phyloP scores from a whole-genome alignment of 306 rosid genomes.

The Pachyrhizus erosus region DNA sequence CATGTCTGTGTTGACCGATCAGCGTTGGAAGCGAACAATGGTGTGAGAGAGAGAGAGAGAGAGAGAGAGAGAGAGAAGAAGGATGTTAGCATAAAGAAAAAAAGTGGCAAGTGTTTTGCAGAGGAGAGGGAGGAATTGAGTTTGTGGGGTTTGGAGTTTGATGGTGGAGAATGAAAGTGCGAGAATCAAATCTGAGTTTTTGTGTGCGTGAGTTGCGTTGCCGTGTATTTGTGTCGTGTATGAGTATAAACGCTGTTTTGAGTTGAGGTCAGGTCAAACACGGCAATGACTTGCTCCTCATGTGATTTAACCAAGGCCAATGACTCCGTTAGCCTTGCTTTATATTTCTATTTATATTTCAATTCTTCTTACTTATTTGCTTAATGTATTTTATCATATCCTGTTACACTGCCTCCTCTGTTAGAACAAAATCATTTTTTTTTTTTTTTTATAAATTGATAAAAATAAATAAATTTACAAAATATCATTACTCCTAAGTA shows the following conservation, averaged over 20 bases:
- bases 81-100: constrained; percentile 6
- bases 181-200: constrained; percentile 30
- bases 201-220: neutral
- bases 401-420: too few relatives aligned
- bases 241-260: constrained; percentile 31
- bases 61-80: too few relatives aligned
- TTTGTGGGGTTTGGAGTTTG: neutral
- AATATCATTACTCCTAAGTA: too few relatives aligned
- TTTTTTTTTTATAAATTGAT: too few relatives aligned
- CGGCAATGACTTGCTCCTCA: constrained; percentile 74
- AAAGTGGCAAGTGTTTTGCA: neutral
- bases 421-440: too few relatives aligned
- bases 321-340: neutral
- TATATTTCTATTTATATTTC: too few relatives aligned
- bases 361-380: too few relatives aligned
- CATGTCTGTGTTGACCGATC: constrained; percentile 49
- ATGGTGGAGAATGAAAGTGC: neutral
- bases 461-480: too few relatives aligned
- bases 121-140: constrained; percentile 6
- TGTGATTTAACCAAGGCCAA: constrained; percentile 56
- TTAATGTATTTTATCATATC: too few relatives aligned
- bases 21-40: constrained; percentile 14
- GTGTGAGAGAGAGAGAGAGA: too few relatives aligned
- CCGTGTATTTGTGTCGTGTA: constrained; percentile 45
- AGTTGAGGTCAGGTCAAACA: constrained; percentile 87